phyloP scores from a whole-genome alignment of 176 grass and related monocot species.

The Carex scoparia region DNA sequence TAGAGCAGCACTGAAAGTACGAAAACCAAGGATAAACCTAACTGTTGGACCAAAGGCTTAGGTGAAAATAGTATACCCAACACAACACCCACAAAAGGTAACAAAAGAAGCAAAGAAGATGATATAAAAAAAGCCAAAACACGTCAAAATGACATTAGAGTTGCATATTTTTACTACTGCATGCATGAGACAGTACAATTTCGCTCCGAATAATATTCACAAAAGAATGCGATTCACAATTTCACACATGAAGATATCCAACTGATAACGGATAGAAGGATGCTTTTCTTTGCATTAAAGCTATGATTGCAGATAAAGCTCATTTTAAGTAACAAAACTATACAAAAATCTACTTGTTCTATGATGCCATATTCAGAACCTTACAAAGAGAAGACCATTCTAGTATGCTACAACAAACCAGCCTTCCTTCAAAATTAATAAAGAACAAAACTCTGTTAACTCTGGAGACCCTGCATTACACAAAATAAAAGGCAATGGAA shows the following conservation, averaged over 20 bases:
- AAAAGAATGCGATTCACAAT: background rate
- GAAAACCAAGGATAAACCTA: background rate
- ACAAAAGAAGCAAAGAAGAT: background rate
- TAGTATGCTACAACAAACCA: conserved; percentile 16
- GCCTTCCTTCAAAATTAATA: conserved; percentile 12
- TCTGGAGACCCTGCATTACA: conserved; percentile 3
- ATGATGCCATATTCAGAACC: background rate
- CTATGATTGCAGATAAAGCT: background rate
- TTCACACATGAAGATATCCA: background rate
- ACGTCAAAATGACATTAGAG: background rate
- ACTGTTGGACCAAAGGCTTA: background rate
- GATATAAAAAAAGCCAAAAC: background rate
- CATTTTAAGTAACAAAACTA: background rate
- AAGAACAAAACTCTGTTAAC: background rate
- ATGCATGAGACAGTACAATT: background rate
- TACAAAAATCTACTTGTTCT: background rate
- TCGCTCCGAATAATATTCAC: background rate
- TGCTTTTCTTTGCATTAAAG: conserved; percentile 8
- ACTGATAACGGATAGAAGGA: background rate
- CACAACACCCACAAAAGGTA: background rate
- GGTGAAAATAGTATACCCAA: background rate
- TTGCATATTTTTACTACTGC: background rate
- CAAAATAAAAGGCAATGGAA: background rate
- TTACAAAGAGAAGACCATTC: conserved; percentile 20
- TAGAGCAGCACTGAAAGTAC: background rate